Evolutionary conservation across 352 stramenopile species (phyloP), one percentile per base, ranked within the genome.

Genomic region (Thalassiosira exigua): DNA sequence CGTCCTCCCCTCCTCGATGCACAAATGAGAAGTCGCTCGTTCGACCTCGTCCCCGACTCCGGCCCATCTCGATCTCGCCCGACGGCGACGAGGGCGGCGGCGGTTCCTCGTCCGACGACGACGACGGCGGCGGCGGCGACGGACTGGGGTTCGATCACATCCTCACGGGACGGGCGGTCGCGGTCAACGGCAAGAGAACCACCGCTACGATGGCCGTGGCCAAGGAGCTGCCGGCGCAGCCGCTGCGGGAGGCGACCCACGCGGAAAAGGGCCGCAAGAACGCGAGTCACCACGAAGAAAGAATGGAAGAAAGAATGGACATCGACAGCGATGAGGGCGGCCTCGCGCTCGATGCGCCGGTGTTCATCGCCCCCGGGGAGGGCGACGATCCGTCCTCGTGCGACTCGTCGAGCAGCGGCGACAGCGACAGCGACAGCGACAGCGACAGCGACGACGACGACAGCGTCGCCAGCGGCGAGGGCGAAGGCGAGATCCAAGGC

Each of bases 101-200:
- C 46, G 17, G 24, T n/a, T n/a, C n/a, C n/a, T n/a, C n/a, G n/a
- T n/a, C n/a, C 5, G 46, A 56, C 46, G 46, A 56, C 17, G 17
- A 19, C 17, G 17, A 27, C 17, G 46, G 24, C 5, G 46, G 7
- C 9, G 22, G n/a, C 5, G 17, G 22, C 5, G 5, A 21, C n/a
- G 5, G 4, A 4, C 22, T 56, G 46, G 46, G 46, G 46, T 56
- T 56, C 46, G 46, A 29, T 19, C 9, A 56, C 46, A 56, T 56
- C 22, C 17, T 56, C 9, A 56, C 46, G 5, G 46, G n/a, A n/a
- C 11, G 11, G 39, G n/a, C 39, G 39, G n/a, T 11, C 39, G n/a
- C 39, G 39, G 11, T n/a, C 39, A 48, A 48, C 11, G 39, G n/a
- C 11, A n/a, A 48, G 39, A n/a, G n/a, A 17, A n/a, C 11, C 17